A percentile compares a stretch with the other conserved stretches of the same genome.
Conservation (phyloP, 1,139 yeast species). For the Kazachstania sp. region DNA sequence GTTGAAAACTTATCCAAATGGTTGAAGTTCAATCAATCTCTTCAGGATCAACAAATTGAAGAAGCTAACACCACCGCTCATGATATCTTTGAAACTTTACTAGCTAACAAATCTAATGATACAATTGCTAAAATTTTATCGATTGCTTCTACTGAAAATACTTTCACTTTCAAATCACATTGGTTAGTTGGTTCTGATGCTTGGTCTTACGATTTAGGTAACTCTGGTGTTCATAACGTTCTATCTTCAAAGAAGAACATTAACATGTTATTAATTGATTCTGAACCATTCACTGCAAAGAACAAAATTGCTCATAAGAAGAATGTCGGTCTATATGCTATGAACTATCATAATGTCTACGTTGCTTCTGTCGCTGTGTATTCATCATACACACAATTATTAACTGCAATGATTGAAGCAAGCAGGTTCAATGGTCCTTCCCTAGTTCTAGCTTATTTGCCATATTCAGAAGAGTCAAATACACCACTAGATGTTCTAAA, state of each 20-base stretch:
- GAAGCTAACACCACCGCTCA: constrained; percentile 27
- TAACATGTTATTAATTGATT: constrained; percentile 80
- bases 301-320: constrained; percentile 51
- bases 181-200: constrained; percentile 95
- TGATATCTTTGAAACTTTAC: constrained; percentile 37
- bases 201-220: constrained; percentile 90
- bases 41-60: constrained; percentile 27
- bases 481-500: constrained; percentile 67
- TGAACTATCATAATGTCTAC: constrained; percentile 85
- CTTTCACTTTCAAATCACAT: constrained; percentile 44
- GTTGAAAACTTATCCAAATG: constrained; percentile 60
- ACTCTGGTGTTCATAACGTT: constrained; percentile 85
- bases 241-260: constrained; percentile 67
- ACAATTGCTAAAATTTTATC: constrained; percentile 36
- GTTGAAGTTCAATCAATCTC: constrained; percentile 42
- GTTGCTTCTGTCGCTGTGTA: constrained; percentile 95
- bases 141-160: constrained; percentile 39
- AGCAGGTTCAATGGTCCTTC: constrained; percentile 85
- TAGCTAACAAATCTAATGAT: constrained; percentile 31
- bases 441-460: constrained; percentile 80
- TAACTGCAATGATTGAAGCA: constrained; percentile 86
- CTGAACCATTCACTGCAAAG: constrained; percentile 58
- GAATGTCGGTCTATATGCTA: constrained; percentile 89
- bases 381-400: constrained; percentile 84
- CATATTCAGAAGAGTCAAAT: constrained; percentile 58